A percentile compares a stretch with the other conserved stretches of the same genome.
These are phyloP conservation scores for Strobilomyces echinocephalus DNA, from an alignment of 768 basidiomycete species.

Conservation along the genomic window DNA sequence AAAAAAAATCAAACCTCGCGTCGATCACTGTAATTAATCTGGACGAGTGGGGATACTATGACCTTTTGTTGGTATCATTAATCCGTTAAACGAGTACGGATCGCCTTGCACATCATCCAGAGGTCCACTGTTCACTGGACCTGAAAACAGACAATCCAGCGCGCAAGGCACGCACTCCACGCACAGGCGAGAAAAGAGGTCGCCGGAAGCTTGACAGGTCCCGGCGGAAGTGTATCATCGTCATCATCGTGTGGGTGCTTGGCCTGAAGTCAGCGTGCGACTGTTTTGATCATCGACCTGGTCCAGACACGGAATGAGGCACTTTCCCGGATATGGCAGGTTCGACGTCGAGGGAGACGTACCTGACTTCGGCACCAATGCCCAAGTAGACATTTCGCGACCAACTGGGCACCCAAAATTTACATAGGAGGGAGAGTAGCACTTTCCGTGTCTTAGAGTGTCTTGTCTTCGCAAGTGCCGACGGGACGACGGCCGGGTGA, in stretches of 20 bases:
- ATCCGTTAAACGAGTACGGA: neutral
- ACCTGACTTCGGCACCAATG: neutral
- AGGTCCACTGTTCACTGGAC: no score
- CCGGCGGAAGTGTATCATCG: neutral
- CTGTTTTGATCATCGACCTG: no score
- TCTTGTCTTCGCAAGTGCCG: neutral
- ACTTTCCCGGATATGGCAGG: neutral
- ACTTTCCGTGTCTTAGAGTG: neutral
- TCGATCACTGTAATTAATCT: conserved; percentile 6
- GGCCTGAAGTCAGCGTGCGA: no score
- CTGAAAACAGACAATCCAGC: no score
- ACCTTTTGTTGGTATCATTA: neutral
- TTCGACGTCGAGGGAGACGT: neutral
- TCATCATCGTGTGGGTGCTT: no score
- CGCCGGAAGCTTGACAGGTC: neutral
- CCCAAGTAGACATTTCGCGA: neutral
- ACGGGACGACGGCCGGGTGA: neutral
- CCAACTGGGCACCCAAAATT: neutral
- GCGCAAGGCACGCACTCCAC: neutral
- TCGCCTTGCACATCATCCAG: neutral
- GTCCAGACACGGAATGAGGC: neutral
- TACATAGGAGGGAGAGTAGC: neutral
- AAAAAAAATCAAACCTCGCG: conserved; percentile 10
- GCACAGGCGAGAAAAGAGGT: neutral
- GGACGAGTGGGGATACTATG: neutral